Evolutionary conservation across 2,329 filamentous ascomycete species (phyloP).

Genomic region (Trichoderma atrobrunneum): DNA sequence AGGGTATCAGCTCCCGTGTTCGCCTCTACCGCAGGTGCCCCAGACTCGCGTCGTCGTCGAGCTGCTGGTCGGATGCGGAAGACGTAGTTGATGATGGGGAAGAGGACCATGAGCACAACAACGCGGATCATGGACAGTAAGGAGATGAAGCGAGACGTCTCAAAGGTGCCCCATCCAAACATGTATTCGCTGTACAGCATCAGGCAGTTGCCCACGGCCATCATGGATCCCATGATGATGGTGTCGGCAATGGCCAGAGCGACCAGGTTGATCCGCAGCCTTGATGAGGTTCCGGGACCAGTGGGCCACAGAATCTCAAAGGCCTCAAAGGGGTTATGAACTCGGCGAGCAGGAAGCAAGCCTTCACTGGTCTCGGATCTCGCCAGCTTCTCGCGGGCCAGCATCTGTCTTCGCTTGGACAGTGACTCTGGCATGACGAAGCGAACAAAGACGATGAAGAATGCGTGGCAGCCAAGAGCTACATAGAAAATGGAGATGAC

Average conservation of each 20-base stretch:
- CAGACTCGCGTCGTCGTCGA: constrained; percentile 38
- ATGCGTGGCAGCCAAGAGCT: constrained; percentile 66
- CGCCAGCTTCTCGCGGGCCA: constrained; percentile 66
- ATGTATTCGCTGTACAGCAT: constrained; percentile 78
- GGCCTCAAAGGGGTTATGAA: constrained; percentile 69
- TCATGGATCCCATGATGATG: constrained; percentile 74
- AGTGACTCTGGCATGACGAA: constrained; percentile 82
- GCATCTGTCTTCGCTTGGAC: constrained; percentile 65
- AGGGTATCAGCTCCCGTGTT: constrained; percentile 71
- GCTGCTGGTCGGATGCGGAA: constrained; percentile 58
- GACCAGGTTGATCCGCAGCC: constrained; percentile 76
- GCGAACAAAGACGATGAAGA: constrained; percentile 70
- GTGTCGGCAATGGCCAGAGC: constrained; percentile 78
- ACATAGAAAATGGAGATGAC: constrained; percentile 84
- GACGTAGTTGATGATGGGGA: constrained; percentile 74
- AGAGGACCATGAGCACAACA: constrained; percentile 66
- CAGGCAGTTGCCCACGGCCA: constrained; percentile 77
- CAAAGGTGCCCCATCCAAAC: constrained; percentile 79
- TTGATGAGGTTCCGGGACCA: constrained; percentile 55
- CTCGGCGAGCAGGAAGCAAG: constrained; percentile 36
- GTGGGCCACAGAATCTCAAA: constrained; percentile 75
- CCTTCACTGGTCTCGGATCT: constrained; percentile 42
- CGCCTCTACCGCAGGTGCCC: constrained; percentile 40
- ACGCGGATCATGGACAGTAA: constrained; percentile 77
- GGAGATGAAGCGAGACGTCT: constrained; percentile 78